Evolutionary conservation across 2,329 filamentous ascomycete genomes (phyloP).

Genomic region (Aureobasidium uvarum): DNA sequence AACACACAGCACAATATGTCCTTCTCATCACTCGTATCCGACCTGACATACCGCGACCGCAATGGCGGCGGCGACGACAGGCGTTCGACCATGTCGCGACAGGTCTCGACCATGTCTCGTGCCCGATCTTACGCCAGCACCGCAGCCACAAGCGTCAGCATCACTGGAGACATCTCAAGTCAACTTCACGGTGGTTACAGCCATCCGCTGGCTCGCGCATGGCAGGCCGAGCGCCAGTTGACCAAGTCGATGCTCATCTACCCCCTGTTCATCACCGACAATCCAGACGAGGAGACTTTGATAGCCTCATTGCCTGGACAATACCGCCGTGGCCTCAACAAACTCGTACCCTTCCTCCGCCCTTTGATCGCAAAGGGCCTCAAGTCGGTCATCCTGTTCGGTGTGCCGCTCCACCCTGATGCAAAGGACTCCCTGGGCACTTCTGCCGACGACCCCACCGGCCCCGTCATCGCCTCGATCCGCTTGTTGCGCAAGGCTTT

Average conservation of each 20-base stretch:
- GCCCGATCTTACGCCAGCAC: conserved; percentile 53
- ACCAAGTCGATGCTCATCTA: conserved; percentile 94
- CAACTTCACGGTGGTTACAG: conserved; percentile 55
- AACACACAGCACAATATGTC: conserved; percentile 42
- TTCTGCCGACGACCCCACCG: conserved; percentile 85
- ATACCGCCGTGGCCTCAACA: conserved; percentile 82
- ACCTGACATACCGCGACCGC: conserved; percentile 50
- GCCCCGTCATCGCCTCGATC: conserved; percentile 86
- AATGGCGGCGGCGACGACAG: conserved; percentile 44
- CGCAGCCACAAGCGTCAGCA: conserved; percentile 53
- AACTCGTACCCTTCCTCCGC: conserved; percentile 76
- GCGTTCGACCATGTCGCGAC: conserved; percentile 37
- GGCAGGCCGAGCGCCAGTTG: conserved; percentile 54
- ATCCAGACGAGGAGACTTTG: conserved; percentile 84
- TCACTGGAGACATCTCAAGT: conserved; percentile 52
- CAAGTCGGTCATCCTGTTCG: conserved; percentile 90
- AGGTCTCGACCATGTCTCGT: conserved; percentile 43
- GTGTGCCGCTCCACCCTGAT: conserved; percentile 77
- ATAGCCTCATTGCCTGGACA: conserved; percentile 92
- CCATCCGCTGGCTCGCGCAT: conserved; percentile 51
- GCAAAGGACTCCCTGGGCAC: conserved; percentile 91
- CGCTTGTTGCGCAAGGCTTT: conserved; percentile 79
- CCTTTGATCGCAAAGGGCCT: conserved; percentile 88
- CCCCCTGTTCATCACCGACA: conserved; percentile 92
- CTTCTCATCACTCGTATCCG: conserved; percentile 54